phyloP scores from a whole-genome alignment of 495 filamentous ascomycete genomes.

The Lepidopterella palustris region DNA sequence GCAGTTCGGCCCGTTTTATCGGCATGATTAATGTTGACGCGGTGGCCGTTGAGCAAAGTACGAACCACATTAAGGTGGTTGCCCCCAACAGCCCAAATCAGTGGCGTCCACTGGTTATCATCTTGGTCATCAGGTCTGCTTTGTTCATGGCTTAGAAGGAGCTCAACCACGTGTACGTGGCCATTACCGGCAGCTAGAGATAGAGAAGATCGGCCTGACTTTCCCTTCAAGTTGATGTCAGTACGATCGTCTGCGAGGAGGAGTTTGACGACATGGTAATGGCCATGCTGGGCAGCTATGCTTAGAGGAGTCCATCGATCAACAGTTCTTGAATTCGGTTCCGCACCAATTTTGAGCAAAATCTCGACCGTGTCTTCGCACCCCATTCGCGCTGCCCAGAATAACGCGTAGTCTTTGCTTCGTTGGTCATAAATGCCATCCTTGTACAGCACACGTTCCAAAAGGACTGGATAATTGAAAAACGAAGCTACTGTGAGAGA shows the following conservation, averaged over 20 bases:
- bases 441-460: slow-evolving; percentile 3
- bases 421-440: not conserved
- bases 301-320: not conserved
- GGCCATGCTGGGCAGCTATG: not conserved
- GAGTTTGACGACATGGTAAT: not conserved
- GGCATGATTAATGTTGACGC: not conserved
- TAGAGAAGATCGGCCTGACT: not conserved
- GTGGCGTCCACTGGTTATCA: not conserved
- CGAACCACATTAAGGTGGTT: not conserved
- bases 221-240: not conserved
- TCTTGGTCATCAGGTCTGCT: not conserved
- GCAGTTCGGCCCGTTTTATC: not conserved
- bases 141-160: not conserved
- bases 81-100: not conserved
- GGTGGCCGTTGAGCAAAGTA: not conserved
- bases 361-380: not conserved
- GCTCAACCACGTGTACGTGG: not conserved
- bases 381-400: slow-evolving; percentile 19
- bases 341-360: slow-evolving; percentile 9
- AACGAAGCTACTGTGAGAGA: slow-evolving; percentile 10
- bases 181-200: not conserved
- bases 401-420: slow-evolving; percentile 15
- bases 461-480: slow-evolving; percentile 5
- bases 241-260: not conserved
- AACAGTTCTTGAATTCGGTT: slow-evolving; percentile 3